Evolutionary conservation across 2,329 filamentous ascomycete genomes (phyloP), one percentile per base, ranked within the genome.

Genomic region (Monosporascus sp.): DNA sequence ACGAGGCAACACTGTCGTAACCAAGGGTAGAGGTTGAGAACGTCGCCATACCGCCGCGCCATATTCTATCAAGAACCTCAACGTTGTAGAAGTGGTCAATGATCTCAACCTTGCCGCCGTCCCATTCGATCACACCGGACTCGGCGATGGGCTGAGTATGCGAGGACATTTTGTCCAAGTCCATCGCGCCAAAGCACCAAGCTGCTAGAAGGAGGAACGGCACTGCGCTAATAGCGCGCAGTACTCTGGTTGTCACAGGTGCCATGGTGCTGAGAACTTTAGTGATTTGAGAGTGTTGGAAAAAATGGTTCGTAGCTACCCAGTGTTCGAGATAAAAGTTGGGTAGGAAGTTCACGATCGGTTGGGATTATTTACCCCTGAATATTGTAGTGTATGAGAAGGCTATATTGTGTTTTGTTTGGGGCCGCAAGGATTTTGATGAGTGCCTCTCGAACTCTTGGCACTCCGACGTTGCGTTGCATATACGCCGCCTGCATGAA

Each of bases 1-100:
- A 60, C 53, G 54, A 55, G 37, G 43, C 46, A 16, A 57, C 27
- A n/a, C n/a, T 8, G 41, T 60, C 59, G 19, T 48, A 48, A 2
- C 50, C 53, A 35, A 59, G 26, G 11, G 45, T 48, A 11, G 55
- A 55, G 6, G 49, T 37, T 1, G 54, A 43, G 49, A 60, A 61
- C 7, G 44, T 50, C 8, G 54, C 49, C n/a, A 46, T 52, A 19
- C 46, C 50, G 19, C 50, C 54, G 24, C 56, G 55, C 50, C 52
- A 60, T 11, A 50, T 11, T 2, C 51, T 22, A 31, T 61, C 54
- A 7, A 58, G 16, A 19, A 37, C n/a, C 2, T 46, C 20, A n/a
- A 56, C 16, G 3, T 37, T 16, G 24, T 57, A 52, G 22, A 58
- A 57, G n/a, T 46, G 31, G 17, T 51, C 35, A 35, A 57, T 37